Evolutionary conservation across 331 rosid genomes (phyloP).

Genomic region (Malus hybrid): DNA sequence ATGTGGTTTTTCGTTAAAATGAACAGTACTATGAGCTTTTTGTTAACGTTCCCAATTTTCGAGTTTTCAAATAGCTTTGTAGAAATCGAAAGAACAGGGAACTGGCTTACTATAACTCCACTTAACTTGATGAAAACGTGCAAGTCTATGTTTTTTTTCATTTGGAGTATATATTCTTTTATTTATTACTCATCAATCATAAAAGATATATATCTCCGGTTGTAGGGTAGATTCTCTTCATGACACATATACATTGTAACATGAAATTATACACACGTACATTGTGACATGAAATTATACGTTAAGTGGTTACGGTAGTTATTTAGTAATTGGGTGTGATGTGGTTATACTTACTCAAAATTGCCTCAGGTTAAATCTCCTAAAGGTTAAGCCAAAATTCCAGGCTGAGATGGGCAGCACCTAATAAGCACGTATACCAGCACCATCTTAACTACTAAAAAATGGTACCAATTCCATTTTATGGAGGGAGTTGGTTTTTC

Average conservation of each 20-base stretch:
- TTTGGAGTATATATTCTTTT: no score
- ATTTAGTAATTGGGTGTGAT: neutral
- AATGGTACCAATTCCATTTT: neutral
- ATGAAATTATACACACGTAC: no score
- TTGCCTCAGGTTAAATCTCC: neutral
- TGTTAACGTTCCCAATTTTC: no score
- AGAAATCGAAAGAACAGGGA: no score
- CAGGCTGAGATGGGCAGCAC: neutral
- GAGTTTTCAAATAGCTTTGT: no score
- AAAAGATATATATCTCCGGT: neutral
- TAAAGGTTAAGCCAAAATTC: neutral
- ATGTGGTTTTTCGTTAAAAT: no score
- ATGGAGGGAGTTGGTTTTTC: constrained; percentile 4
- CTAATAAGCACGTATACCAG: neutral
- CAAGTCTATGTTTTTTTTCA: neutral
- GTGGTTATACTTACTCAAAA: neutral
- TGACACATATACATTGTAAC: neutral
- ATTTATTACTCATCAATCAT: neutral
- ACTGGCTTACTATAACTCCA: no score
- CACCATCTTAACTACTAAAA: neutral
- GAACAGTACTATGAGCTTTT: no score
- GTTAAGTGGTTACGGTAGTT: neutral
- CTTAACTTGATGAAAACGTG: no score
- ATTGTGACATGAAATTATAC: neutral
- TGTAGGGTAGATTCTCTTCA: neutral